Conservation (phyloP, 2,329 filamentous ascomycete species). For the Tolypocladium tropicale region DNA sequence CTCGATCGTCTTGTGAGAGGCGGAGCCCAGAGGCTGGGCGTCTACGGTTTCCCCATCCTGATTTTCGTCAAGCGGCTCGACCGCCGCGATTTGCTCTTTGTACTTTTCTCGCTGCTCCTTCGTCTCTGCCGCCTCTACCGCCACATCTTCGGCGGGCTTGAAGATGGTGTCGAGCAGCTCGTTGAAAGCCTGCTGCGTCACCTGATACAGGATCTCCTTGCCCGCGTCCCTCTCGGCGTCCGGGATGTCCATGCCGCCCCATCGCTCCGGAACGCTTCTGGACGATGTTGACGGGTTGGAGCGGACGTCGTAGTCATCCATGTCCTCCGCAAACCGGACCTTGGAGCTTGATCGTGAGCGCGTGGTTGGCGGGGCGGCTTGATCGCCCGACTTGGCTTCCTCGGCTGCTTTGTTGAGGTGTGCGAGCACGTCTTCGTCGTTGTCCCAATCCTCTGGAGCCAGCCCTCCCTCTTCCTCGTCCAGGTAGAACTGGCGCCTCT, state of each 20-base stretch:
- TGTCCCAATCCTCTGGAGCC: slow-evolving; percentile 54
- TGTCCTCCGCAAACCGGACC: slow-evolving; percentile 65
- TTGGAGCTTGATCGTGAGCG: slow-evolving; percentile 65
- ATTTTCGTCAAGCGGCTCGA: slow-evolving; percentile 22
- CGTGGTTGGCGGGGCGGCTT: slow-evolving; percentile 12
- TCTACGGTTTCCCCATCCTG: neutral
- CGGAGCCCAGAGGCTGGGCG: neutral
- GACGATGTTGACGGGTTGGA: slow-evolving; percentile 68
- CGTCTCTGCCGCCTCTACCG: slow-evolving; percentile 56
- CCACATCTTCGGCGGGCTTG: slow-evolving; percentile 65
- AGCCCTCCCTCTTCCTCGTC: slow-evolving; percentile 72
- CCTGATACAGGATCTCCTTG: slow-evolving; percentile 81
- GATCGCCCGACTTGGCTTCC: slow-evolving; percentile 32
- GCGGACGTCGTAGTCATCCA: slow-evolving; percentile 57
- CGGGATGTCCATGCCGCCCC: slow-evolving; percentile 70
- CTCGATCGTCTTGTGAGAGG: slow-evolving; percentile 4
- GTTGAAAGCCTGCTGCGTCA: slow-evolving; percentile 84
- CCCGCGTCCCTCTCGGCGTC: slow-evolving; percentile 74
- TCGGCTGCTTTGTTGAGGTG: slow-evolving; percentile 17
- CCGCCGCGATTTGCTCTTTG: slow-evolving; percentile 34
- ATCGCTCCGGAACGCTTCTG: slow-evolving; percentile 60
- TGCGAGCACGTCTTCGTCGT: slow-evolving; percentile 46
- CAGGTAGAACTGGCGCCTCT: slow-evolving; percentile 67
- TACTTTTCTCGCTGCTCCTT: slow-evolving; percentile 49
- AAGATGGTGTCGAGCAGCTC: slow-evolving; percentile 85